Evolutionary conservation across 2,329 filamentous ascomycete species (phyloP).

Genomic region (Cladophialophora exuberans): DNA sequence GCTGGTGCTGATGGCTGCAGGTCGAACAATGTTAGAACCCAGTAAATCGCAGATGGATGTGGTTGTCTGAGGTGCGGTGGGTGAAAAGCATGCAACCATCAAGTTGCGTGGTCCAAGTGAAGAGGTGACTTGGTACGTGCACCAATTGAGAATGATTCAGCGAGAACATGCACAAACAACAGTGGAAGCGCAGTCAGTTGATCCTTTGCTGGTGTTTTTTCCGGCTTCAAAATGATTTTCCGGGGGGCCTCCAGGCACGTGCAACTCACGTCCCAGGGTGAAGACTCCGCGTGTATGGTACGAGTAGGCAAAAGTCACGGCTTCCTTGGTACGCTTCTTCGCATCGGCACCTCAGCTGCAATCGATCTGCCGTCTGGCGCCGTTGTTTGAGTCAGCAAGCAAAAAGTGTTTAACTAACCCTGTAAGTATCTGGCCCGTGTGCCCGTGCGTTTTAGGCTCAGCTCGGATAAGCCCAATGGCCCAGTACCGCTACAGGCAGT

Average conservation of each 20-base stretch:
- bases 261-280: neutral
- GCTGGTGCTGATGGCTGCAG: constrained; percentile 2
- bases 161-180: neutral
- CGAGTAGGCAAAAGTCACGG: neutral
- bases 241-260: neutral
- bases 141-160: constrained; percentile 1
- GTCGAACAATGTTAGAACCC: neutral
- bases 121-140: neutral
- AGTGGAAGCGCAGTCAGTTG: neutral
- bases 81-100: too few relatives aligned
- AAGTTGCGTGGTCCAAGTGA: too few relatives aligned
- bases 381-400: constrained; percentile 7
- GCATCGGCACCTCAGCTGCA: neutral
- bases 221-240: neutral
- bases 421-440: neutral
- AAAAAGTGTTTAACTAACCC: neutral
- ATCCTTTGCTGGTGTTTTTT: neutral
- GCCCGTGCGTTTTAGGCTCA: neutral
- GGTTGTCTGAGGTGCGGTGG: neutral
- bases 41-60: neutral
- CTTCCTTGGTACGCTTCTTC: too few relatives aligned
- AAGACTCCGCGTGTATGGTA: neutral
- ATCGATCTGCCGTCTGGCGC: too few relatives aligned
- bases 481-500: too few relatives aligned
- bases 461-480: constrained; percentile 17